Evolutionary conservation across 805 yeast genomes (phyloP).

Genomic region (Candida easanensis): DNA sequence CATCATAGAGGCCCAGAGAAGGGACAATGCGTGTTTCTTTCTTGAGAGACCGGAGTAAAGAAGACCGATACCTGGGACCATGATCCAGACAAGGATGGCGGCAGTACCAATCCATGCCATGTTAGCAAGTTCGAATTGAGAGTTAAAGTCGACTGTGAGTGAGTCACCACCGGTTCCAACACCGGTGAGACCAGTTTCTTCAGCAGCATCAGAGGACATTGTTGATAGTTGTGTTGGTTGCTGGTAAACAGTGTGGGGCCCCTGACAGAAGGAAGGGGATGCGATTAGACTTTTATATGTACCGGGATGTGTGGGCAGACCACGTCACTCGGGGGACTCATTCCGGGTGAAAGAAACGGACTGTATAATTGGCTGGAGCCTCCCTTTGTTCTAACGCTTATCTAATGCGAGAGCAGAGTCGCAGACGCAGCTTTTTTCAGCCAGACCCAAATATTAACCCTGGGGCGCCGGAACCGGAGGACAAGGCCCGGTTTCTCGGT

Average conservation of each 20-base stretch:
- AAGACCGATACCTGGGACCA: constrained; percentile 95
- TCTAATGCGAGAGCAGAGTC: too few relatives aligned
- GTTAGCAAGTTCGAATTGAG: constrained; percentile 67
- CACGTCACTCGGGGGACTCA: not conserved
- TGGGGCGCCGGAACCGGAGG: too few relatives aligned
- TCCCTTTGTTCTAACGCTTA: not conserved
- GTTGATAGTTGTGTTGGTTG: not conserved
- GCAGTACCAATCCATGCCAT: constrained; percentile 83
- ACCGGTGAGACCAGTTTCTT: constrained; percentile 46
- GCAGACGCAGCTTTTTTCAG: too few relatives aligned
- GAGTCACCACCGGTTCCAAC: constrained; percentile 81
- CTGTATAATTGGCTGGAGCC: not conserved
- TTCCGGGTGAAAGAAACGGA: not conserved
- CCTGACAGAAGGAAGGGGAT: not conserved
- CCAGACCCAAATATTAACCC: too few relatives aligned
- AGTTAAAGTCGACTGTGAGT: constrained; percentile 66
- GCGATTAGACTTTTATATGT: not conserved
- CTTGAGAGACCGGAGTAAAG: constrained; percentile 91
- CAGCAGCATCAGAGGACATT: constrained; percentile 30
- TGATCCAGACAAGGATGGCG: constrained; percentile 86
- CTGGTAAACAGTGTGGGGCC: not conserved
- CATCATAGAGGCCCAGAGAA: constrained; percentile 93
- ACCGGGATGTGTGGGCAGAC: not conserved
- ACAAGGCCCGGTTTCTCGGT: too few relatives aligned
- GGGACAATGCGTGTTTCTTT: constrained; percentile 92